Conservation (phyloP, 306 rosid species). For the Trifolium fragiferum region DNA sequence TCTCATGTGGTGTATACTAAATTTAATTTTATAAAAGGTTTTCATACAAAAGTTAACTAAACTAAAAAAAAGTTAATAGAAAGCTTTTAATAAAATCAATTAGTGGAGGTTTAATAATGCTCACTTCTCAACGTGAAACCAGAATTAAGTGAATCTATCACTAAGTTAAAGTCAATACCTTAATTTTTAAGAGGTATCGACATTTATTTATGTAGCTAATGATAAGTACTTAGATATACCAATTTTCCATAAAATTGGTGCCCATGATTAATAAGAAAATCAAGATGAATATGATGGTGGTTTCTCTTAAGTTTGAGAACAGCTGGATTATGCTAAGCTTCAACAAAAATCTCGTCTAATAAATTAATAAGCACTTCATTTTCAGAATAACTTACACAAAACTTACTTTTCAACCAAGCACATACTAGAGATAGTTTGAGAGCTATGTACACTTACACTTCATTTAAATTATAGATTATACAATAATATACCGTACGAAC, state of each 20-base stretch:
- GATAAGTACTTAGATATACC: constrained; percentile 18
- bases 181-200: constrained; percentile 30
- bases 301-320: constrained; percentile 48
- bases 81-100: not conserved
- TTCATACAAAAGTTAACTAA: not conserved
- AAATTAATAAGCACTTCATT: constrained; percentile 35
- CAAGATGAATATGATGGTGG: constrained; percentile 29
- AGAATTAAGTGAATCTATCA: not conserved
- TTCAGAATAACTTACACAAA: constrained; percentile 11
- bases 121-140: not conserved
- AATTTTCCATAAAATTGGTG: constrained; percentile 37
- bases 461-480: not conserved
- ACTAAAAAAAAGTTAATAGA: not conserved
- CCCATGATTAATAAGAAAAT: constrained; percentile 33
- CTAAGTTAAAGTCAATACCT: constrained; percentile 36
- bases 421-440: not conserved
- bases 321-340: constrained; percentile 56
- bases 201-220: not conserved
- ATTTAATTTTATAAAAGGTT: not conserved
- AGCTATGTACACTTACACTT: not conserved
- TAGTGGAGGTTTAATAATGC: not conserved
- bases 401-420: not conserved
- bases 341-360: constrained; percentile 33
- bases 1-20: not conserved
- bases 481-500: constrained; percentile 22